Evolutionary conservation across 352 stramenopile genomes (phyloP), one percentile per base, ranked within the genome.

Genomic region (Phytophthora hybrid): DNA sequence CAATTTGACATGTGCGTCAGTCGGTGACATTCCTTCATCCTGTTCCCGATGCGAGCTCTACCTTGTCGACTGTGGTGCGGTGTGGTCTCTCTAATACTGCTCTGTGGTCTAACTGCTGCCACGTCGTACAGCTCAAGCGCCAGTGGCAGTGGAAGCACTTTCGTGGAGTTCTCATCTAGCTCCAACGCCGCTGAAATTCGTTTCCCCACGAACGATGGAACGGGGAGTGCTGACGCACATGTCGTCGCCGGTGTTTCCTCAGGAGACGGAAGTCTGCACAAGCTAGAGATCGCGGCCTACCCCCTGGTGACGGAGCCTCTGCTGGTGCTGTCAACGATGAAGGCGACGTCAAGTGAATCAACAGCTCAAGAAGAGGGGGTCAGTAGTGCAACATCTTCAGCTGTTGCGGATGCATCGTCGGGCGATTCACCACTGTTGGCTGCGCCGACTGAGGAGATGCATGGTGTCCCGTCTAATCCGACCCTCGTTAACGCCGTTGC

Each of bases 381-480:
- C 5, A 16, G 23, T 31, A 63, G 1, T 46, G 41, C 39, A 44
- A 1, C 5, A 26, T 46, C 64, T 59, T 19, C 37, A 55, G 46
- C 1, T 64, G 63, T 46, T 16, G 14, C n/a, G 18, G 41, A 16
- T 14, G 57, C 65, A 8, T n/a, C 18, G 18, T 66, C 23, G n/a
- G 4, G 9, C 26, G 21, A 63, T 13, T 31, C 8, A 46, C 32
- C 54, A 6, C 11, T 19, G 10, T 67, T 58, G 23, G 64, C 62
- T 2, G 57, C 54, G 31, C 47, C 63, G 10, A 19, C 69, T 5
- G 62, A 59, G 10, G 76, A 82, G 47, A 78, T 84, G 57, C 86
- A 88, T 53, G 80, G 86, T 37, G 86, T 93, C 0, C 86, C 86
- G 23, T 90, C 84, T 7, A 89, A 89, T 34, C 85, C 87, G 41